Conservation (phyloP, 2,329 filamentous ascomycete species). For the Basipetospora chlamydospora region DNA sequence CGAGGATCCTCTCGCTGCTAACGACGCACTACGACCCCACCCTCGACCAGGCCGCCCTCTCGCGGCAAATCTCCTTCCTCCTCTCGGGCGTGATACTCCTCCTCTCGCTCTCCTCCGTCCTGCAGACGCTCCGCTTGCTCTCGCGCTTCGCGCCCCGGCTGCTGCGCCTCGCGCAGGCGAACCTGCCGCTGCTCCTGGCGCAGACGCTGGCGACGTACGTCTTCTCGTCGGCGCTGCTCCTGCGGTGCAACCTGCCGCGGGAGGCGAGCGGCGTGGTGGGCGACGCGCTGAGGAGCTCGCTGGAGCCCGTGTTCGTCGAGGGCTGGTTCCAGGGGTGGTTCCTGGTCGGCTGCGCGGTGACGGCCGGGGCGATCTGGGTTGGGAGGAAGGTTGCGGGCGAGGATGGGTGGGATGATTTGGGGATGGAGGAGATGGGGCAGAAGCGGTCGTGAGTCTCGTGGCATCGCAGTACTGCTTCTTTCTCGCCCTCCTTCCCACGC, state of each 20-base stretch:
- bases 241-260: constrained; percentile 63
- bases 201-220: constrained; percentile 79
- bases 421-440: constrained; percentile 54
- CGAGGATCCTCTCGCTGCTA: constrained; percentile 64
- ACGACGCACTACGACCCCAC: constrained; percentile 74
- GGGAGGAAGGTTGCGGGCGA: constrained; percentile 45
- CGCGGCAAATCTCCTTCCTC: constrained; percentile 76
- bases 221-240: constrained; percentile 61
- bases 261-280: constrained; percentile 66
- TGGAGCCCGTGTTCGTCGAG: constrained; percentile 44
- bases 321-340: constrained; percentile 87
- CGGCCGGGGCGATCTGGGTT: constrained; percentile 58
- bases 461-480: too few species aligned
- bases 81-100: constrained; percentile 72
- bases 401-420: constrained; percentile 45
- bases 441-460: constrained; percentile 53
- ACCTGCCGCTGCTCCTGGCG: constrained; percentile 63
- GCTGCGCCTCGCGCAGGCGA: constrained; percentile 60
- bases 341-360: constrained; percentile 49
- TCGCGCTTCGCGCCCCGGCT: constrained; percentile 58
- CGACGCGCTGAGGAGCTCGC: constrained; percentile 56
- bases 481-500: too few species aligned
- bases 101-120: constrained; percentile 64
- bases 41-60: constrained; percentile 71
- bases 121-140: constrained; percentile 77